Percentiles rank a stretch among this genome's conserved stretches.
Evolutionary conservation across 192 early-diverging fungal species (phyloP).

Genomic region (Cladochytrium replicatum): DNA sequence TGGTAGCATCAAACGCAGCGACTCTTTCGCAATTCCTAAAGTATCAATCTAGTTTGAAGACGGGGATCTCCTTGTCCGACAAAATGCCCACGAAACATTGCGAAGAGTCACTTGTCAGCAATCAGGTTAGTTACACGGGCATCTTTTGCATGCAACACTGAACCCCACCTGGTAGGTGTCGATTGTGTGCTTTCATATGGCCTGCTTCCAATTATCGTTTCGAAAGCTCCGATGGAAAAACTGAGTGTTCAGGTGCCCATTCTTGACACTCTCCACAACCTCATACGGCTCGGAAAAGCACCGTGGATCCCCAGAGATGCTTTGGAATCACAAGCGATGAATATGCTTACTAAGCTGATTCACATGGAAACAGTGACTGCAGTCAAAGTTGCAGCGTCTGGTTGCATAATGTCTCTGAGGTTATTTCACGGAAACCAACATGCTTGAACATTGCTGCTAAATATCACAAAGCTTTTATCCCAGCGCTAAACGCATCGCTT

Average conservation of each 20-base stretch:
- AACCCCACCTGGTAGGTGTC: too few relatives aligned
- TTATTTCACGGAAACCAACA: conserved; percentile 2
- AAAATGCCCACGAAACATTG: too few relatives aligned
- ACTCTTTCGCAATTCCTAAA: neutral
- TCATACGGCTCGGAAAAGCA: conserved; percentile 25
- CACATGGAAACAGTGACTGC: conserved; percentile 23
- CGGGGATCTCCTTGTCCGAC: neutral
- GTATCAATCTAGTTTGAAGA: neutral
- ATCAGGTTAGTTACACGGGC: too few relatives aligned
- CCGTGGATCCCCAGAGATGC: conserved; percentile 29
- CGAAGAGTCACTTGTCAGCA: too few relatives aligned
- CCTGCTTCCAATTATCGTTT: conserved; percentile 1
- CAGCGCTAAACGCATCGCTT: conserved; percentile 30
- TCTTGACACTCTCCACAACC: conserved; percentile 35
- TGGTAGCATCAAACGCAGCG: conserved; percentile 23
- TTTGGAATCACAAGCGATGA: conserved; percentile 32
- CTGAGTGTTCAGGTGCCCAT: conserved; percentile 40
- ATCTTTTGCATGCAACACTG: too few relatives aligned
- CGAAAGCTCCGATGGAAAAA: conserved; percentile 15
- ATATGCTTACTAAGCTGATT: conserved; percentile 32
- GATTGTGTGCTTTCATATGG: conserved; percentile 1
- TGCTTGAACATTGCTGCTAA: neutral
- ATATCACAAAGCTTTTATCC: conserved; percentile 39
- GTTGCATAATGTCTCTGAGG: conserved; percentile 45
- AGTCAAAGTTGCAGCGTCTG: conserved; percentile 26